These are phyloP conservation scores for Triticum dicoccoides DNA, from an alignment of 176 grass and related monocot species.

Conservation along the genomic window DNA sequence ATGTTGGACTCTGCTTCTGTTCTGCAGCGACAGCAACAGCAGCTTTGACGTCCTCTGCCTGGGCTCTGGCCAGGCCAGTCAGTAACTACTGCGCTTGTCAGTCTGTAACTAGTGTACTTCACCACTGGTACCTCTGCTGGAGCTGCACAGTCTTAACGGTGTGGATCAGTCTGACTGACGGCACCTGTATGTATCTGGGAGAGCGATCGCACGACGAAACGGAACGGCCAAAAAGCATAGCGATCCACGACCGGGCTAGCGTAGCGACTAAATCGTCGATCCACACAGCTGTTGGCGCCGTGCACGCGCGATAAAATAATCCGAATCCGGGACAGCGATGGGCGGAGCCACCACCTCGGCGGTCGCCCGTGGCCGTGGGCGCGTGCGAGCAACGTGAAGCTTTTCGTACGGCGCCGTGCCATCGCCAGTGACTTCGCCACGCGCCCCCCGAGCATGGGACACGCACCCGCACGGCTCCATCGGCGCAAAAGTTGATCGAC, in stretches of 20 bases:
- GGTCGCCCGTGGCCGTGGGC: conserved; percentile 3
- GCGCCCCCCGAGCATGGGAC: background rate
- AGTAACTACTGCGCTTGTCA: background rate
- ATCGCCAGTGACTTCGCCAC: background rate
- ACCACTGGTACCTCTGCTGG: no score
- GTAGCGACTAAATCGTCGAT: background rate
- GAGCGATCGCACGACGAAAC: background rate
- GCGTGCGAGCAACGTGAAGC: conserved; percentile 25
- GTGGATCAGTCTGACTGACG: background rate
- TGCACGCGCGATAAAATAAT: background rate
- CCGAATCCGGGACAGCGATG: background rate
- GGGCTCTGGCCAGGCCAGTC: background rate
- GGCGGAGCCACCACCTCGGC: background rate
- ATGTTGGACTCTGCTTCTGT: background rate
- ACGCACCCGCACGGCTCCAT: background rate
- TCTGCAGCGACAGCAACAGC: background rate
- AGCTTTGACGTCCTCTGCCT: background rate
- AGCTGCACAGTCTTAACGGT: background rate
- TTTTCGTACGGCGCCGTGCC: conserved; percentile 40
- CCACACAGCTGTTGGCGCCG: conserved; percentile 19
- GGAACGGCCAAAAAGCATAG: background rate
- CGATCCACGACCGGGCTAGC: background rate
- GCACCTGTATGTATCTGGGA: background rate
- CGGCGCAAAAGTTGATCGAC: background rate
- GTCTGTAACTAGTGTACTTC: no score